Conservation (phyloP, 2,329 filamentous ascomycete genomes). For the Scedosporium apiospermum region DNA sequence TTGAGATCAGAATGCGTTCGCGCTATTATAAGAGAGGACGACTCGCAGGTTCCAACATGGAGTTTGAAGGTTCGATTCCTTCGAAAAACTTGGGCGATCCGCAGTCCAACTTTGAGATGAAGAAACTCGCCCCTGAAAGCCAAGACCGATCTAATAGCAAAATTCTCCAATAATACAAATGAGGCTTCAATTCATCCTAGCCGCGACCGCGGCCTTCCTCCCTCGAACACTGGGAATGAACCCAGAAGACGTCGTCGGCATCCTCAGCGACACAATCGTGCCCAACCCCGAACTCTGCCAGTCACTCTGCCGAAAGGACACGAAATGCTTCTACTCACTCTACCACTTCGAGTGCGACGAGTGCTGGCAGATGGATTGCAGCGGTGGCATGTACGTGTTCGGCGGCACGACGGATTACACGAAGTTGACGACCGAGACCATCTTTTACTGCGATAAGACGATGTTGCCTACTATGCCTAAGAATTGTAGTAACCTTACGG, state of each 20-base stretch:
- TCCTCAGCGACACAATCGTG: conserved; percentile 2
- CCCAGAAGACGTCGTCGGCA: conserved; percentile 1
- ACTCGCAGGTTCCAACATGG: too few relatives aligned
- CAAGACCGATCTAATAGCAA: not conserved
- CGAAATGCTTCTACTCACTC: not conserved
- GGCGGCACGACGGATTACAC: not conserved
- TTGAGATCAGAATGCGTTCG: too few relatives aligned
- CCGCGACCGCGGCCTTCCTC: not conserved
- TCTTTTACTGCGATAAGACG: not conserved
- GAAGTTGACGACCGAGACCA: not conserved
- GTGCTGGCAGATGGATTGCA: conserved; percentile 3
- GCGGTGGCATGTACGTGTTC: not conserved
- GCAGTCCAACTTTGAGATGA: too few relatives aligned
- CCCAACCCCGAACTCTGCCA: conserved; percentile 1
- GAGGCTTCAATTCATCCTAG: not conserved
- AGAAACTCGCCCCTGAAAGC: too few relatives aligned
- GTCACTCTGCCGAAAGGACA: not conserved
- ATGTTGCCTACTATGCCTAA: not conserved
- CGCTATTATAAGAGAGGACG: too few relatives aligned
- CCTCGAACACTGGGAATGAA: not conserved
- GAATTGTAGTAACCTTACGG: not conserved
- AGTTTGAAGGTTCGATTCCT: too few relatives aligned
- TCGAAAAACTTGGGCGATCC: too few relatives aligned
- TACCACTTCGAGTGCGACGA: not conserved
- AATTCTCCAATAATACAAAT: not conserved